Percentiles rank a stretch among this genome's conserved stretches.
Conservation (phyloP, 1,284 basidiomycete species). For the Sparassis latifolia region DNA sequence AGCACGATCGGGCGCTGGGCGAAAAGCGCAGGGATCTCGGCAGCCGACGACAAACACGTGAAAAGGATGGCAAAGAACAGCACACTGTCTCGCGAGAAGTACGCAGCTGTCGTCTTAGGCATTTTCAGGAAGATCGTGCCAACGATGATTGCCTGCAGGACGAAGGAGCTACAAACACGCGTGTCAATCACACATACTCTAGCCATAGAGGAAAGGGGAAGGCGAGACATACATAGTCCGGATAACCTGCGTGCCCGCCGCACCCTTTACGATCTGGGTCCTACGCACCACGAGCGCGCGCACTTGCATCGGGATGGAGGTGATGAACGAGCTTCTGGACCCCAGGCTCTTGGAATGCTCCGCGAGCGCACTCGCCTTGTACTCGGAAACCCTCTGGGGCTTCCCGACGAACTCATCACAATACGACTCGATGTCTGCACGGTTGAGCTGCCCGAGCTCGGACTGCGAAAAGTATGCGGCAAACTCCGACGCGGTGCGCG, state of each 20-base stretch:
- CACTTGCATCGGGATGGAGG: conserved; percentile 45
- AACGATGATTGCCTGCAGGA: conserved; percentile 67
- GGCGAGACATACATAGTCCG: background rate
- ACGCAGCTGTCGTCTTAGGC: conserved; percentile 55
- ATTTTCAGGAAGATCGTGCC: conserved; percentile 73
- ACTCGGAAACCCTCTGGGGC: conserved; percentile 28
- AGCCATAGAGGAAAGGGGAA: background rate
- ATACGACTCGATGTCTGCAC: conserved; percentile 40
- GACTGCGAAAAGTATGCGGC: conserved; percentile 39
- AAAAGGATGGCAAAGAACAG: conserved; percentile 61
- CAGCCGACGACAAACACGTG: conserved; percentile 48
- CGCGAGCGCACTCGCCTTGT: conserved; percentile 40
- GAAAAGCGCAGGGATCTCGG: conserved; percentile 72
- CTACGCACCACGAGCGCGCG: conserved; percentile 58
- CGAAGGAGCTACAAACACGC: conserved; percentile 26
- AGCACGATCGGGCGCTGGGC: conserved; percentile 67
- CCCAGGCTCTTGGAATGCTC: conserved; percentile 37
- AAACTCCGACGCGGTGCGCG: conserved; percentile 45
- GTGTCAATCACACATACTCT: background rate
- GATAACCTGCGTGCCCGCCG: conserved; percentile 33
- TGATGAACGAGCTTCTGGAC: conserved; percentile 24
- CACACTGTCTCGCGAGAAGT: conserved; percentile 77
- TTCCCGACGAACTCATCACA: conserved; percentile 28
- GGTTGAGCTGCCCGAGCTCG: conserved; percentile 31
- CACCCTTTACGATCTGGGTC: conserved; percentile 65